Conservation (phyloP, 176 grass and related monocot species). For the Thinopyrum elongatum region DNA sequence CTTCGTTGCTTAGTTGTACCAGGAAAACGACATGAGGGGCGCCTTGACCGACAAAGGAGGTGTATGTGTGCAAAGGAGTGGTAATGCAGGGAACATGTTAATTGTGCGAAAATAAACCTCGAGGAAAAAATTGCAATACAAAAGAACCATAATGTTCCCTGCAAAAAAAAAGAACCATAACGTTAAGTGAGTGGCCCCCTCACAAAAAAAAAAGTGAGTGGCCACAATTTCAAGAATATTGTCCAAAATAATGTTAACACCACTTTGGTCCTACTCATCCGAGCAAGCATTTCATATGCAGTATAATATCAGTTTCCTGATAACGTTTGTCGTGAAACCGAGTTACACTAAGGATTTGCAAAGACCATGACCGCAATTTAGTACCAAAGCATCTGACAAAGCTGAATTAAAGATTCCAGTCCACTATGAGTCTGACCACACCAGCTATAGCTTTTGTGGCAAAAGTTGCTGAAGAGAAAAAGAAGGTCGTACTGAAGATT, state of each 20-base stretch:
- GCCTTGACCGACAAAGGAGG: neutral
- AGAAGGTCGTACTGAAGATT: neutral
- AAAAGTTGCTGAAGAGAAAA: neutral
- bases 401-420: neutral
- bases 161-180: neutral
- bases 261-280: neutral
- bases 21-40: neutral
- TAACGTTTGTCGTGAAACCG: neutral
- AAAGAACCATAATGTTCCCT: neutral
- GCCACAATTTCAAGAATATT: no score
- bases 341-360: neutral
- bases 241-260: neutral
- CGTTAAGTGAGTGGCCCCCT: neutral
- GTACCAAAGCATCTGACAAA: neutral
- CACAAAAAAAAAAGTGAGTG: no score
- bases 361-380: neutral
- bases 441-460: neutral
- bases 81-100: neutral
- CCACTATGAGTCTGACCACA: neutral
- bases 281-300: neutral
- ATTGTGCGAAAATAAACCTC: neutral
- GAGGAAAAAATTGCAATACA: neutral
- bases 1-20: no score
- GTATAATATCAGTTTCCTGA: neutral
- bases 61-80: neutral